phyloP scores from a whole-genome alignment of 768 basidiomycete genomes.

The Mycena indigotica region DNA sequence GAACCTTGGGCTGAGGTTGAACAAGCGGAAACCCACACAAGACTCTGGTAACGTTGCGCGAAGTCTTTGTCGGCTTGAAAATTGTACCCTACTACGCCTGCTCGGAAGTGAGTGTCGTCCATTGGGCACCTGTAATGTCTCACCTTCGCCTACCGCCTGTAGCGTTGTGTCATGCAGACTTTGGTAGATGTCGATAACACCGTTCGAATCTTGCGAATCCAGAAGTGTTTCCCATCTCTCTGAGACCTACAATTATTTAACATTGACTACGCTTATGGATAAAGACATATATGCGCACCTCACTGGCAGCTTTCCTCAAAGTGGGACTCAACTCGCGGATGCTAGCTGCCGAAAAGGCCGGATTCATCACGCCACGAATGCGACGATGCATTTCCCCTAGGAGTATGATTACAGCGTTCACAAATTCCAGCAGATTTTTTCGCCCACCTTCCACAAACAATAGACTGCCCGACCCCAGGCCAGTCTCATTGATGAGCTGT shows the following conservation, averaged over 20 bases:
- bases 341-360: constrained; percentile 18
- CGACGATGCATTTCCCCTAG: constrained; percentile 18
- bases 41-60: constrained; percentile 17
- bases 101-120: not conserved
- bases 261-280: no score
- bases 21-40: constrained; percentile 8
- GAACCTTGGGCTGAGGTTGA: not conserved
- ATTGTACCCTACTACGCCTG: constrained; percentile 21
- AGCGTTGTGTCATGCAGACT: constrained; percentile 18
- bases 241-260: constrained; percentile 3
- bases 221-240: constrained; percentile 15
- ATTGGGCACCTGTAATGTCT: not conserved
- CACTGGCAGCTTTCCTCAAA: constrained; percentile 14
- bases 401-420: not conserved
- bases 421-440: no score
- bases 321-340: constrained; percentile 18
- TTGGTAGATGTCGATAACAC: constrained; percentile 17
- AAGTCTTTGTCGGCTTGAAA: constrained; percentile 23
- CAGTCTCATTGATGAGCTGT: constrained; percentile 18
- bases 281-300: not conserved
- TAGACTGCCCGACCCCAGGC: constrained; percentile 14
- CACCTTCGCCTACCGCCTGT: constrained; percentile 21
- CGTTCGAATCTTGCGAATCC: constrained; percentile 12
- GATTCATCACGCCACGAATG: constrained; percentile 20
- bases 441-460: constrained; percentile 17